Evolutionary conservation across 1,139 yeast species (phyloP).

Genomic region (Saccharomyces hybrid): DNA sequence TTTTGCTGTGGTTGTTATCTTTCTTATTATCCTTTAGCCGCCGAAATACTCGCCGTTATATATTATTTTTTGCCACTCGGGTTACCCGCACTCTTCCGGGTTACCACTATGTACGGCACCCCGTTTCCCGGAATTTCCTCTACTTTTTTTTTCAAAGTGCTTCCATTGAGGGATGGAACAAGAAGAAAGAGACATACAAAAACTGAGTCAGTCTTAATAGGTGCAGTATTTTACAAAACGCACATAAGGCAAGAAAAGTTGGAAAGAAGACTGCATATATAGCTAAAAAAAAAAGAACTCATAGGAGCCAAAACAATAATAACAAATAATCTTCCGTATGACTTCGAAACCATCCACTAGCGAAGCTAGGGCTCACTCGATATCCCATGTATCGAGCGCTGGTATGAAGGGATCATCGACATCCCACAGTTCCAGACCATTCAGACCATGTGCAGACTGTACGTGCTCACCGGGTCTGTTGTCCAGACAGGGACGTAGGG

Average conservation of each 20-base stretch:
- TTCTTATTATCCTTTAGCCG: no score
- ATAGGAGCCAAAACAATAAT: not conserved
- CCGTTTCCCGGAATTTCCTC: not conserved
- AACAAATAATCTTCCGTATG: not conserved
- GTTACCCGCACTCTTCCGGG: not conserved
- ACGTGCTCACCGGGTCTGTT: conserved; percentile 76
- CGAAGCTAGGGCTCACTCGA: not conserved
- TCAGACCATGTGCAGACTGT: conserved; percentile 58
- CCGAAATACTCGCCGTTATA: not conserved
- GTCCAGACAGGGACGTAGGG: conserved; percentile 54
- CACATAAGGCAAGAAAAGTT: not conserved
- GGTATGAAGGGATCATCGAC: not conserved
- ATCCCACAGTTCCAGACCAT: conserved; percentile 2
- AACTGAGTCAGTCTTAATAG: not conserved
- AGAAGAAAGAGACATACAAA: not conserved
- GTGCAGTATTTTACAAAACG: not conserved
- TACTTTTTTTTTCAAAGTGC: not conserved
- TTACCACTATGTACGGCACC: not conserved
- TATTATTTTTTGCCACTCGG: not conserved
- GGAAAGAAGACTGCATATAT: not conserved
- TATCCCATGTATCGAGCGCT: not conserved
- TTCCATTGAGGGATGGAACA: not conserved
- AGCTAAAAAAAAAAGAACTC: not conserved
- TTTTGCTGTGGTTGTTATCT: no score
- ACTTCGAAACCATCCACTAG: not conserved